Percentiles rank a stretch among this genome's conserved stretches.
Evolutionary conservation across 306 rosid species (phyloP).

Genomic region (Datisca glomerata): DNA sequence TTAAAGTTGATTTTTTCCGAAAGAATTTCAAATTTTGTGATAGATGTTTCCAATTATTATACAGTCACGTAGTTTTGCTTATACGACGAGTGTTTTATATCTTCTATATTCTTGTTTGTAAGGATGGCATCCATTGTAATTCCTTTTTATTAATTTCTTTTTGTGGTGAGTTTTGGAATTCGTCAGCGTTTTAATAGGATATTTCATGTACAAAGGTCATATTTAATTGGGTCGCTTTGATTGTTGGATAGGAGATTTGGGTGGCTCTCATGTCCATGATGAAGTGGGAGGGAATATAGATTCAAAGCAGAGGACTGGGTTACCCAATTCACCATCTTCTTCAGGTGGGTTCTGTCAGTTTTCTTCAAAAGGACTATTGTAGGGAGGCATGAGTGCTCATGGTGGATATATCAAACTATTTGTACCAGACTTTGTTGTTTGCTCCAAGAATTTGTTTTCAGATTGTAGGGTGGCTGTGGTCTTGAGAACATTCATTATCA

Average conservation of each 20-base stretch:
- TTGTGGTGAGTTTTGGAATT: no score
- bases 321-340: slow-evolving; percentile 94
- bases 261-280: slow-evolving; percentile 76
- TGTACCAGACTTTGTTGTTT: slow-evolving; percentile 75
- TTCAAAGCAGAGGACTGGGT: slow-evolving; percentile 49
- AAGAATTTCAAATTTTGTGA: no score
- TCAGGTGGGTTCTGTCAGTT: slow-evolving; percentile 99
- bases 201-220: no score
- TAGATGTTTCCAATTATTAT: no score
- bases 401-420: slow-evolving; percentile 80
- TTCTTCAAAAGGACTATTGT: slow-evolving; percentile 1
- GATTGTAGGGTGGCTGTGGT: slow-evolving; percentile 86
- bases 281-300: slow-evolving; percentile 61
- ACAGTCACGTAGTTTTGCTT: no score
- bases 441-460: slow-evolving; percentile 66
- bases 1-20: no score
- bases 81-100: no score
- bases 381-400: slow-evolving; percentile 61
- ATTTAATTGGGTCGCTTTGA: no score
- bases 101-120: no score
- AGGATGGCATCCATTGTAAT: no score
- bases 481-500: slow-evolving; percentile 67
- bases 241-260: slow-evolving; percentile 64
- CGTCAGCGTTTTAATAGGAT: no score
- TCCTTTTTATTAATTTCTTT: no score